These are phyloP conservation scores for Paratinospora sagittata DNA, from an alignment of 164 flowering plant genomes.

Conservation along the genomic window DNA sequence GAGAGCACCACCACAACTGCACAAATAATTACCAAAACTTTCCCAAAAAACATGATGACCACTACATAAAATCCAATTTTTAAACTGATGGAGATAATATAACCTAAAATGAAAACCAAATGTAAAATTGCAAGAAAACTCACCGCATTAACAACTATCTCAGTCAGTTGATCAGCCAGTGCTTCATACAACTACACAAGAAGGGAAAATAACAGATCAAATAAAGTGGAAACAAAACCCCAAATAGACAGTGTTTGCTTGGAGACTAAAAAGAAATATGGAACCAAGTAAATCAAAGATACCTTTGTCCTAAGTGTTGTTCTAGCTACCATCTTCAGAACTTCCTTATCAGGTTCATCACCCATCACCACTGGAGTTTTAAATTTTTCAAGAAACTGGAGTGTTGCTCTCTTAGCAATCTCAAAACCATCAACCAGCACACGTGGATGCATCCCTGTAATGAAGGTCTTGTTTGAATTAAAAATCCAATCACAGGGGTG, in stretches of 20 bases:
- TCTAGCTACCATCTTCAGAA: slow-evolving; percentile 94
- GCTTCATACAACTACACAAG: slow-evolving; percentile 72
- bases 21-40: neutral
- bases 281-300: neutral
- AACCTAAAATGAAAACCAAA: neutral
- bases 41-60: neutral
- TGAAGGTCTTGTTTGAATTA: neutral
- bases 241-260: neutral
- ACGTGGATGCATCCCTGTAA: slow-evolving; percentile 97
- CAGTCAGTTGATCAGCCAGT: slow-evolving; percentile 95
- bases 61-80: neutral
- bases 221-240: neutral
- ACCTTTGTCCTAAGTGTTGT: slow-evolving; percentile 97
- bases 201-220: neutral
- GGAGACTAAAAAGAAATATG: neutral
- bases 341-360: slow-evolving; percentile 86
- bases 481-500: neutral
- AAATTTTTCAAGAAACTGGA: slow-evolving; percentile 86
- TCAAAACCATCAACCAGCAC: slow-evolving; percentile 98
- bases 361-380: slow-evolving; percentile 93
- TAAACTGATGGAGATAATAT: neutral
- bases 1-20: neutral
- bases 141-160: slow-evolving; percentile 82
- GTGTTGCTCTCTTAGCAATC: slow-evolving; percentile 94
- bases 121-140: slow-evolving; percentile 24